A percentile compares a stretch with the other conserved stretches of the same genome.
These are phyloP conservation scores for Erodium moschatum DNA, from an alignment of 441 rosid species.

Conservation along the genomic window DNA sequence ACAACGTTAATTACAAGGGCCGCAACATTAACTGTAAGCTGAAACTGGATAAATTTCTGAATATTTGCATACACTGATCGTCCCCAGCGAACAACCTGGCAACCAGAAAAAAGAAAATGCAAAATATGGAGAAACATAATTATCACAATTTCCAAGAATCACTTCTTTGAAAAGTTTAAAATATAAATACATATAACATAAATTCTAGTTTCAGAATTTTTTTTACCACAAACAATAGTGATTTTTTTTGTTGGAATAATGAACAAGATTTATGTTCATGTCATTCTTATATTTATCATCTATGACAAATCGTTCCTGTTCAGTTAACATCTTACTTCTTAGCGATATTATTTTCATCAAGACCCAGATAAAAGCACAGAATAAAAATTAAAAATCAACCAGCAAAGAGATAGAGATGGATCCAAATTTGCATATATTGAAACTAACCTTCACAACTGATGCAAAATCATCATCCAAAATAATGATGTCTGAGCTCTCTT, in stretches of 20 bases:
- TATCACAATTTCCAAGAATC: neutral
- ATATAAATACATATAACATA: neutral
- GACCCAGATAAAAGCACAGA: neutral
- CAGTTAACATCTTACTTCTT: neutral
- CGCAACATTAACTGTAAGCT: constrained; percentile 94
- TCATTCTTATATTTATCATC: neutral
- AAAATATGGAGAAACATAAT: neutral
- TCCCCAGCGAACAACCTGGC: constrained; percentile 94
- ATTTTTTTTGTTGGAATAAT: neutral
- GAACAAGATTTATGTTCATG: neutral
- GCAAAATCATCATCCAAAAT: constrained; percentile 84
- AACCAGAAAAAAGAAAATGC: constrained; percentile 17
- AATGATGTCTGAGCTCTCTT: constrained; percentile 92
- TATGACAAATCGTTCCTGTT: neutral
- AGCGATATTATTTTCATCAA: neutral
- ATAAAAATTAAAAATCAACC: neutral
- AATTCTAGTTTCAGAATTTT: neutral
- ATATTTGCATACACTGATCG: constrained; percentile 97
- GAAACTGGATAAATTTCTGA: constrained; percentile 97
- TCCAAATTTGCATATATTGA: neutral
- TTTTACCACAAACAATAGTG: neutral
- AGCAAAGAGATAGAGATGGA: neutral
- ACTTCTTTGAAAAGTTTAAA: neutral
- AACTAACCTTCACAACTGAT: constrained; percentile 76
- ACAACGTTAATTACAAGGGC: constrained; percentile 88